phyloP scores from a whole-genome alignment of 2,329 filamentous ascomycete genomes.

The Venturia nashicola region DNA sequence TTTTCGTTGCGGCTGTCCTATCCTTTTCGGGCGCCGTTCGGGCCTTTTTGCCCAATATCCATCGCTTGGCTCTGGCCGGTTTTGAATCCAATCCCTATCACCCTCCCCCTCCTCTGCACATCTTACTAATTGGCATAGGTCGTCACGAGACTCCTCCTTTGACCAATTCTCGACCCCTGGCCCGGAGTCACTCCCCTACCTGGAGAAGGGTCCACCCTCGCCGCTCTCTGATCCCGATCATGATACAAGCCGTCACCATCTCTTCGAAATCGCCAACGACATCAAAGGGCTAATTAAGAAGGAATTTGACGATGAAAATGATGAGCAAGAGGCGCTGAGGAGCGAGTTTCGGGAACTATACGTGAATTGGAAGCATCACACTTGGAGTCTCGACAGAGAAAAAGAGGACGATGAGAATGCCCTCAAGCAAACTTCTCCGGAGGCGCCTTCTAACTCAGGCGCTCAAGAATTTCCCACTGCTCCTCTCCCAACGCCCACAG shows the following conservation, averaged over 20 bases:
- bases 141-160: slow-evolving; percentile 13
- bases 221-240: slow-evolving; percentile 29
- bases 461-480: background rate
- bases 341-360: slow-evolving; percentile 22
- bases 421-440: slow-evolving; percentile 10
- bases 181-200: slow-evolving; percentile 30
- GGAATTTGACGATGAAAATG: slow-evolving; percentile 22
- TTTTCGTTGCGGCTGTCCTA: background rate
- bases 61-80: background rate
- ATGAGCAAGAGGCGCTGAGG: slow-evolving; percentile 6
- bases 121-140: background rate
- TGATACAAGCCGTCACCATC: slow-evolving; percentile 20
- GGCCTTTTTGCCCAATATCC: background rate
- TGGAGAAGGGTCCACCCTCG: slow-evolving; percentile 30
- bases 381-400: slow-evolving; percentile 6
- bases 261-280: slow-evolving; percentile 23
- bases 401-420: slow-evolving; percentile 6
- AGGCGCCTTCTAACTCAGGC: background rate
- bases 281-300: slow-evolving; percentile 23
- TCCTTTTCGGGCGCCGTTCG: background rate
- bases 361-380: slow-evolving; percentile 24
- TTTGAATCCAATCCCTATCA: background rate
- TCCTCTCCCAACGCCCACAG: slow-evolving; percentile 6
- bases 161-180: slow-evolving; percentile 28
- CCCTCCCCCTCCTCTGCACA: background rate